phyloP scores from a whole-genome alignment of 192 early-diverging fungal species.

The Geranomyces michiganensis region DNA sequence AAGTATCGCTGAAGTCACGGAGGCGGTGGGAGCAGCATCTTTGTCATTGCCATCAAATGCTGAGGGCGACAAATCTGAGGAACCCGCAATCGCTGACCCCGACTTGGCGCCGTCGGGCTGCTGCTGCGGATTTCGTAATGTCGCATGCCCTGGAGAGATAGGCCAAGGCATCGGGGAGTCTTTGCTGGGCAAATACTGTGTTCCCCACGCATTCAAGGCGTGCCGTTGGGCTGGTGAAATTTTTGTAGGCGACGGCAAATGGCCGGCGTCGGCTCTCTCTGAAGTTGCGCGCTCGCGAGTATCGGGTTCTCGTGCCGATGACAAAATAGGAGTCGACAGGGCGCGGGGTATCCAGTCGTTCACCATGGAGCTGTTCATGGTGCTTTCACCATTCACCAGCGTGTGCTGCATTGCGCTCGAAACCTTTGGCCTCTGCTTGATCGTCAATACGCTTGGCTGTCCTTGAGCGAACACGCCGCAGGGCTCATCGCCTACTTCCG shows the following conservation, averaged over 20 bases:
- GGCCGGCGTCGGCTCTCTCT: neutral
- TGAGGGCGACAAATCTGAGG: too few species aligned
- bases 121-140: too few species aligned
- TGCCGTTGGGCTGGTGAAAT: neutral
- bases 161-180: neutral
- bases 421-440: slow-evolving; percentile 2
- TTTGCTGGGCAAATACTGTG: neutral
- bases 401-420: neutral
- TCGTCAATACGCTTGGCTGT: slow-evolving; percentile 3
- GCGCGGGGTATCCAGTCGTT: neutral
- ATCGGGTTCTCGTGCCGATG: neutral
- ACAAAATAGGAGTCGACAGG: neutral
- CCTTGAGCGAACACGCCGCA: neutral
- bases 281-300: slow-evolving; percentile 5
- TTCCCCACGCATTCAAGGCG: too few species aligned
- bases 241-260: neutral
- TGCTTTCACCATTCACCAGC: neutral
- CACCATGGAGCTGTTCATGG: neutral
- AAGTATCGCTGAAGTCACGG: neutral
- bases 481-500: neutral
- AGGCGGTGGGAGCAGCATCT: neutral
- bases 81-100: neutral
- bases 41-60: neutral
- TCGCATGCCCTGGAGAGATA: neutral
- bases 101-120: neutral